Conservation (phyloP, 129 eudicot species). For the Heracleum sosnowskyi region DNA sequence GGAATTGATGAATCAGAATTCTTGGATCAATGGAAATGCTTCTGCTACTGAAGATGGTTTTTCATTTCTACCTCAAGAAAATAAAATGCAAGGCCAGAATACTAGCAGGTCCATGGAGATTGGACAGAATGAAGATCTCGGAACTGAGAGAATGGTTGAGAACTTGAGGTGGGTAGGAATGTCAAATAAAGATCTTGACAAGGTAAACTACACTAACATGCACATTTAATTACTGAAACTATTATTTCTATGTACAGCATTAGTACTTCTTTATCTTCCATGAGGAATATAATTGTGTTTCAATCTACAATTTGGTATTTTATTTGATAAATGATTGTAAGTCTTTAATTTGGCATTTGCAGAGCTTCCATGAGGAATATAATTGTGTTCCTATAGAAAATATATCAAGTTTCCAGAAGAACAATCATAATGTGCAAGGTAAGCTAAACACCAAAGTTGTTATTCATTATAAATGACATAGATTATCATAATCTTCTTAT, state of each 20-base stretch:
- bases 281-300: not conserved
- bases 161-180: constrained; percentile 88
- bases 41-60: constrained; percentile 40
- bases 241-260: not conserved
- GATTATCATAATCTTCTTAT: not conserved
- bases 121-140: constrained; percentile 40
- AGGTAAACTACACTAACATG: constrained; percentile 33
- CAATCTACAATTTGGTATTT: not conserved
- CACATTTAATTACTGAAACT: not conserved
- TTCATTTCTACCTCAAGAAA: constrained; percentile 39
- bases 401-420: constrained; percentile 35
- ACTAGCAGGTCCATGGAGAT: constrained; percentile 41
- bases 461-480: not conserved
- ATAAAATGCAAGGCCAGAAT: constrained; percentile 32
- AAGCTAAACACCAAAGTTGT: not conserved
- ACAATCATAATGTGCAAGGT: constrained; percentile 47
- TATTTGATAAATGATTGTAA: not conserved
- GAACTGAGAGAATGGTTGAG: constrained; percentile 43
- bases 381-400: constrained; percentile 61
- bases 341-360: constrained; percentile 7
- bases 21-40: constrained; percentile 35
- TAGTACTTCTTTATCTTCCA: not conserved
- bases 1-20: constrained; percentile 54
- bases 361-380: constrained; percentile 62
- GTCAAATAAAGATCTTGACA: constrained; percentile 64